These are phyloP conservation scores for Cyamopsis tetragonoloba DNA, from an alignment of 306 rosid genomes.

Conservation along the genomic window DNA sequence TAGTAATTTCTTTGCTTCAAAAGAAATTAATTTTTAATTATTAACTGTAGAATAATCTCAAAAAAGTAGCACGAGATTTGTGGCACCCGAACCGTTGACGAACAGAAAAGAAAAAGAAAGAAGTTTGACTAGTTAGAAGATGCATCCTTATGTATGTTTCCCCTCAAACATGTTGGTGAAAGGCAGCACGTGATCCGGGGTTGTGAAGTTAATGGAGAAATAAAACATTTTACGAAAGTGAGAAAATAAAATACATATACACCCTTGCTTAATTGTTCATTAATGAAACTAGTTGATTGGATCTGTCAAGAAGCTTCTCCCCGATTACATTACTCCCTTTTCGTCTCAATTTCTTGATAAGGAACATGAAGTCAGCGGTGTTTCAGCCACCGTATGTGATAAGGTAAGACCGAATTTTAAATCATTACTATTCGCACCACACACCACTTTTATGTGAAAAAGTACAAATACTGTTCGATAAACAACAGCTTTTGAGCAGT, in stretches of 20 bases:
- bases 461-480: too few species aligned
- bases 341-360: not conserved
- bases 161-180: not conserved
- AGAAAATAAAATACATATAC: not conserved
- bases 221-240: not conserved
- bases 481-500: not conserved
- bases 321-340: not conserved
- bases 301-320: not conserved
- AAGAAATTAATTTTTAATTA: too few species aligned
- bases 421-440: too few species aligned
- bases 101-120: too few species aligned
- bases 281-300: not conserved
- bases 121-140: not conserved
- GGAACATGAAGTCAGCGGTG: too few species aligned
- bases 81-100: not conserved
- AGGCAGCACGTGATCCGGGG: not conserved
- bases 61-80: not conserved
- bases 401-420: not conserved
- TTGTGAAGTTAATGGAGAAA: not conserved
- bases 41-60: too few species aligned
- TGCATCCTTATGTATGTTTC: not conserved
- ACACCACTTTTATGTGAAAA: too few species aligned
- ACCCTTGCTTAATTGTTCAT: too few species aligned
- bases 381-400: not conserved
- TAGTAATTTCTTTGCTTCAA: too few species aligned